phyloP scores from a whole-genome alignment of 2,329 filamentous ascomycete genomes.

The Mycogone perniciosa region DNA sequence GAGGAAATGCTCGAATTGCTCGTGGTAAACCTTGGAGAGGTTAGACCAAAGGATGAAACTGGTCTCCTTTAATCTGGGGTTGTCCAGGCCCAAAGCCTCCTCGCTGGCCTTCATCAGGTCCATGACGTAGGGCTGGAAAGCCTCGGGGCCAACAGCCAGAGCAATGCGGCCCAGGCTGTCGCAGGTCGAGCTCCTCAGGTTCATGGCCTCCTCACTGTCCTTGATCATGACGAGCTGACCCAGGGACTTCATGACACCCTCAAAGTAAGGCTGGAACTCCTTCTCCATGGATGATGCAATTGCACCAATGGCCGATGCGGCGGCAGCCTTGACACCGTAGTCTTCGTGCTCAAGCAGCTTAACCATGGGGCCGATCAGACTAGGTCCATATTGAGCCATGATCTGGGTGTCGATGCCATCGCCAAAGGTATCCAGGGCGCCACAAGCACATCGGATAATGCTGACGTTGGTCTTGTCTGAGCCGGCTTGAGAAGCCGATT shows the following conservation, averaged over 20 bases:
- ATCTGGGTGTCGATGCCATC: slow-evolving; percentile 74
- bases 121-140: slow-evolving; percentile 86
- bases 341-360: slow-evolving; percentile 78
- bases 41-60: slow-evolving; percentile 97
- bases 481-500: slow-evolving; percentile 65
- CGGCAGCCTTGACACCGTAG: slow-evolving; percentile 81
- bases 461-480: slow-evolving; percentile 70
- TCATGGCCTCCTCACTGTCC: slow-evolving; percentile 81
- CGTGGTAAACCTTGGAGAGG: slow-evolving; percentile 87
- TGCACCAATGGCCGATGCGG: slow-evolving; percentile 83
- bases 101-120: slow-evolving; percentile 89
- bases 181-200: slow-evolving; percentile 81
- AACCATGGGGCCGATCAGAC: slow-evolving; percentile 79
- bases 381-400: slow-evolving; percentile 73
- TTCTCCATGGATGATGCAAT: slow-evolving; percentile 80
- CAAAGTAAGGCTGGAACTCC: slow-evolving; percentile 85
- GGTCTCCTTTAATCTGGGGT: slow-evolving; percentile 87
- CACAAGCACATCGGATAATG: slow-evolving; percentile 84
- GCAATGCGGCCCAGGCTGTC: slow-evolving; percentile 94
- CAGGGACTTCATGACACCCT: slow-evolving; percentile 82
- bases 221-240: slow-evolving; percentile 80
- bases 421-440: slow-evolving; percentile 84
- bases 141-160: slow-evolving; percentile 72
- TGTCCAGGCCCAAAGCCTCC: slow-evolving; percentile 80
- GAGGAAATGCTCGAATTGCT: slow-evolving; percentile 73